phyloP scores from a whole-genome alignment of 129 eudicot genomes.

The Centrapalus pauciflorus region DNA sequence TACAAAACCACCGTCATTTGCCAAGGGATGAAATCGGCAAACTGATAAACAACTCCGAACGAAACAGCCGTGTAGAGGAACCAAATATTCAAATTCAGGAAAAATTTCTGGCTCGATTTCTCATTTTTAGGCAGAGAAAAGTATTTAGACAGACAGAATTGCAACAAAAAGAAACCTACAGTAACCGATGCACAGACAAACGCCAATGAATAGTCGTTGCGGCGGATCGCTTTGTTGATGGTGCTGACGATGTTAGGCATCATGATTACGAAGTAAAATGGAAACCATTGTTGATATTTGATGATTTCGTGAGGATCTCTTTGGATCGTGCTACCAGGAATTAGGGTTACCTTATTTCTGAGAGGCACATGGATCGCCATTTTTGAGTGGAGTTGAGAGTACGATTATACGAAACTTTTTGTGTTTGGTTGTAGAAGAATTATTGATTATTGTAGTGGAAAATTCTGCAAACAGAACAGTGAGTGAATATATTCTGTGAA shows the following conservation, averaged over 20 bases:
- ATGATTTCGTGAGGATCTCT: not conserved
- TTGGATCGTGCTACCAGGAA: not conserved
- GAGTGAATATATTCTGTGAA: not conserved
- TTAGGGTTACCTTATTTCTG: not conserved
- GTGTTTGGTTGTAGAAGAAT: not conserved
- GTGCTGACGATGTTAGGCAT: slow-evolving; percentile 16
- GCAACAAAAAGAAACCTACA: slow-evolving; percentile 1
- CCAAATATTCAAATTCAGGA: slow-evolving; percentile 15
- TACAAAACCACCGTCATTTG: slow-evolving; percentile 7
- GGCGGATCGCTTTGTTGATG: slow-evolving; percentile 11
- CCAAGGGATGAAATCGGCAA: not conserved
- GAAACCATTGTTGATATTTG: not conserved
- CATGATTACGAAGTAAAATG: slow-evolving; percentile 12
- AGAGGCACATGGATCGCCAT: slow-evolving; percentile 5
- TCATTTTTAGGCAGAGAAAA: slow-evolving; percentile 1
- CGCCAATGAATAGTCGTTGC: not conserved
- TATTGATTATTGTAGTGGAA: not conserved
- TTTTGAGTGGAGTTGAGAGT: not conserved
- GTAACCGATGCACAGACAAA: not conserved
- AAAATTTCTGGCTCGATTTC: not conserved
- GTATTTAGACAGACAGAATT: slow-evolving; percentile 2
- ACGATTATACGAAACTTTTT: not conserved
- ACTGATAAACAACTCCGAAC: slow-evolving; percentile 22
- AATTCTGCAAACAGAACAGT: not conserved
- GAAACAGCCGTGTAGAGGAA: slow-evolving; percentile 19